These are phyloP conservation scores for Brassica hybrid DNA, from an alignment of 441 rosid species.

Conservation along the genomic window DNA sequence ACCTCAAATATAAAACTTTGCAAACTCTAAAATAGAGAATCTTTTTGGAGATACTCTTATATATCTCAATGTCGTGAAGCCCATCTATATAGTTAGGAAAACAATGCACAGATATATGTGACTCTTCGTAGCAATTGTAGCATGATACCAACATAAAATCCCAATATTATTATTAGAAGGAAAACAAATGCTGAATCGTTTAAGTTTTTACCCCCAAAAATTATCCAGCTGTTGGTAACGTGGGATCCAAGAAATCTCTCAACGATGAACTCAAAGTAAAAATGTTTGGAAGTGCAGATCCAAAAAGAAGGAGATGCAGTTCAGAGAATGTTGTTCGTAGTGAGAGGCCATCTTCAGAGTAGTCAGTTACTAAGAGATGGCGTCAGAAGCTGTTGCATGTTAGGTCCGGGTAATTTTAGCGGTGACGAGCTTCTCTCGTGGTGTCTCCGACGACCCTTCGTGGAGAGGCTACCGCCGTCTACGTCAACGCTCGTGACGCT, in stretches of 20 bases:
- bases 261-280: neutral
- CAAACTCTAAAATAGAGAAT: too few species aligned
- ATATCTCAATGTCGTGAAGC: neutral
- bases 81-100: neutral
- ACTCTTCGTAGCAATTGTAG: neutral
- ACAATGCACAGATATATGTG: constrained; percentile 12
- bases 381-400: constrained; percentile 88
- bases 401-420: constrained; percentile 95
- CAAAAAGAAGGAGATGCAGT: constrained; percentile 92
- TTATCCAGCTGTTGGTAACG: neutral
- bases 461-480: constrained; percentile 84
- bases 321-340: constrained; percentile 89
- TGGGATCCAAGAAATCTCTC: constrained; percentile 14
- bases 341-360: constrained; percentile 95
- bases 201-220: neutral
- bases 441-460: constrained; percentile 89
- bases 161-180: too few species aligned
- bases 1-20: too few species aligned
- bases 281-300: constrained; percentile 49
- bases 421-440: constrained; percentile 96
- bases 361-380: constrained; percentile 87
- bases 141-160: neutral
- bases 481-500: constrained; percentile 82
- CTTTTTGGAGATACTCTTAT: too few species aligned
- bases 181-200: neutral